These are phyloP conservation scores for Sporothrix variecibatus DNA, from an alignment of 2,329 filamentous ascomycete species.

Conservation along the genomic window DNA sequence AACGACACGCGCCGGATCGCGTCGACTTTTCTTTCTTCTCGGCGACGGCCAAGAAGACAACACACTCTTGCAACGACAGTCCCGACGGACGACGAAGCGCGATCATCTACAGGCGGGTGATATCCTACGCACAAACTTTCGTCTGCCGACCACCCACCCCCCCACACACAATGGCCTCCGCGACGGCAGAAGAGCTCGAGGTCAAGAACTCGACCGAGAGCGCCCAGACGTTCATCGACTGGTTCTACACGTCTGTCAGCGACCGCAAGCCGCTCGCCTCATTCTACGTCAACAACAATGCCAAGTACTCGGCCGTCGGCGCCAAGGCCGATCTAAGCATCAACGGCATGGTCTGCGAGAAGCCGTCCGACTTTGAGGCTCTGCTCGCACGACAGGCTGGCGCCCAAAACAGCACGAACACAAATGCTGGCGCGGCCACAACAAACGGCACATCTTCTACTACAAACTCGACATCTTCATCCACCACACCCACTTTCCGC, in stretches of 20 bases:
- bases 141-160: background rate
- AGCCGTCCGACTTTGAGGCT: constrained; percentile 65
- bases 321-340: constrained; percentile 69
- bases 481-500: constrained; percentile 29
- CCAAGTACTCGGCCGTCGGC: constrained; percentile 52
- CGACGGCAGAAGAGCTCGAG: constrained; percentile 43
- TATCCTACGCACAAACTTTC: background rate
- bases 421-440: background rate
- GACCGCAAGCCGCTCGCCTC: constrained; percentile 57
- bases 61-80: background rate
- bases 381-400: constrained; percentile 63
- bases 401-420: constrained; percentile 40
- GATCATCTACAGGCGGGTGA: background rate
- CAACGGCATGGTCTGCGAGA: constrained; percentile 70
- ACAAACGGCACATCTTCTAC: constrained; percentile 17
- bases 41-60: background rate
- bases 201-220: constrained; percentile 52
- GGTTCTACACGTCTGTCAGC: constrained; percentile 76
- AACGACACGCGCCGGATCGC: background rate
- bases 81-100: background rate
- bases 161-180: constrained; percentile 23
- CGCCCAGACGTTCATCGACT: constrained; percentile 69
- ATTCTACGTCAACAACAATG: constrained; percentile 69
- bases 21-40: background rate
- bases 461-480: constrained; percentile 2